Percentiles rank a stretch among this genome's conserved stretches.
phyloP scores from a whole-genome alignment of 225 moss, liverwort and hornwort genomes.

The Polytrichum commune region DNA sequence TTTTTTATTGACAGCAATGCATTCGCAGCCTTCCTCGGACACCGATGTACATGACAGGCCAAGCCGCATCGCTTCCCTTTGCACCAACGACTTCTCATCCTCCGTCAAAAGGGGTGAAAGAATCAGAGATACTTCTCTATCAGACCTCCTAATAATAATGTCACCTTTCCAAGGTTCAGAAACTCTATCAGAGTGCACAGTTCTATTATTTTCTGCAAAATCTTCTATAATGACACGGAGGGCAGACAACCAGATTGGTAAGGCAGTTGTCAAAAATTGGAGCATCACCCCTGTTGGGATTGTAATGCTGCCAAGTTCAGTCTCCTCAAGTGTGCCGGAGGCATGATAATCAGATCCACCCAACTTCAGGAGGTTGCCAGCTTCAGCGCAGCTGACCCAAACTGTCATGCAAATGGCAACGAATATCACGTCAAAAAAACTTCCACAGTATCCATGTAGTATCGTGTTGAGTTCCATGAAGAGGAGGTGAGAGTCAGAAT shows the following conservation, averaged over 20 bases:
- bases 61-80: slow-evolving; percentile 47
- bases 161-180: slow-evolving; percentile 53
- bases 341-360: slow-evolving; percentile 96
- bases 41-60: slow-evolving; percentile 49
- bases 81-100: slow-evolving; percentile 49
- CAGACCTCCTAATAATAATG: slow-evolving; percentile 25
- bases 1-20: slow-evolving; percentile 39
- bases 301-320: slow-evolving; percentile 66
- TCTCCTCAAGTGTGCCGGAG: slow-evolving; percentile 61
- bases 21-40: slow-evolving; percentile 36
- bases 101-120: slow-evolving; percentile 71
- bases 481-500: too few species aligned
- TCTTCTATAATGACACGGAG: slow-evolving; percentile 54
- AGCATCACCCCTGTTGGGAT: slow-evolving; percentile 66
- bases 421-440: neutral
- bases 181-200: slow-evolving; percentile 3
- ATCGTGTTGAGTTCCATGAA: too few species aligned
- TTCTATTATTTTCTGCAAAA: slow-evolving; percentile 44
- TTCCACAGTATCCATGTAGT: too few species aligned
- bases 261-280: slow-evolving; percentile 71
- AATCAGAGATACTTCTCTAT: slow-evolving; percentile 38
- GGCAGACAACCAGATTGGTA: slow-evolving; percentile 71
- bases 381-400: slow-evolving; percentile 50
- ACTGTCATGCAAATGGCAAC: slow-evolving; percentile 40
- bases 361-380: slow-evolving; percentile 63